phyloP scores from a whole-genome alignment of 345 rosid genomes.

The Isatis tinctoria region DNA sequence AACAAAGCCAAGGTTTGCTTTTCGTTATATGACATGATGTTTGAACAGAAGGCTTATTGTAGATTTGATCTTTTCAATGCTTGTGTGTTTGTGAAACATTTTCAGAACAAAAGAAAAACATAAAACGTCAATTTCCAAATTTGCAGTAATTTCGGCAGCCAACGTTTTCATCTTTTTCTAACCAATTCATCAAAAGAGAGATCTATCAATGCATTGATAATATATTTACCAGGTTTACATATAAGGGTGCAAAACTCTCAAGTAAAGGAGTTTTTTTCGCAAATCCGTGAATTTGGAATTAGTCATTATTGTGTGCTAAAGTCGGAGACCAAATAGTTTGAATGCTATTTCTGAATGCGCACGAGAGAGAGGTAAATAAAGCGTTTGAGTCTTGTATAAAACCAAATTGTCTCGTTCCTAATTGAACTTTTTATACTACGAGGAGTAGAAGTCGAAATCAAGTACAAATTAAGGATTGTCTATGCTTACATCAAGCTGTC shows the following conservation, averaged over 20 bases:
- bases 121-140: background rate
- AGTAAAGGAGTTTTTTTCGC: background rate
- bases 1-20: background rate
- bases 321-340: constrained; percentile 3
- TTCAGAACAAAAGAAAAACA: background rate
- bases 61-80: background rate
- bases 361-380: background rate
- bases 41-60: background rate
- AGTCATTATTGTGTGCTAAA: background rate
- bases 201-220: background rate
- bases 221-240: background rate
- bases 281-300: background rate
- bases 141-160: background rate
- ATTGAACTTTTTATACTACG: background rate
- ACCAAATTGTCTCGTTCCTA: background rate
- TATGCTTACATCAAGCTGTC: background rate
- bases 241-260: background rate
- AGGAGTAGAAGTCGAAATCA: background rate
- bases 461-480: background rate
- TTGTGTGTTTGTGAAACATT: background rate
- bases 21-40: background rate
- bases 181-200: background rate
- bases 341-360: background rate
- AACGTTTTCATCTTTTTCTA: background rate
- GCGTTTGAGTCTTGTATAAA: background rate